A percentile compares a stretch with the other conserved stretches of the same genome.
phyloP scores from a whole-genome alignment of 2,329 filamentous ascomycete species.

The Mollisia scopiformis region DNA sequence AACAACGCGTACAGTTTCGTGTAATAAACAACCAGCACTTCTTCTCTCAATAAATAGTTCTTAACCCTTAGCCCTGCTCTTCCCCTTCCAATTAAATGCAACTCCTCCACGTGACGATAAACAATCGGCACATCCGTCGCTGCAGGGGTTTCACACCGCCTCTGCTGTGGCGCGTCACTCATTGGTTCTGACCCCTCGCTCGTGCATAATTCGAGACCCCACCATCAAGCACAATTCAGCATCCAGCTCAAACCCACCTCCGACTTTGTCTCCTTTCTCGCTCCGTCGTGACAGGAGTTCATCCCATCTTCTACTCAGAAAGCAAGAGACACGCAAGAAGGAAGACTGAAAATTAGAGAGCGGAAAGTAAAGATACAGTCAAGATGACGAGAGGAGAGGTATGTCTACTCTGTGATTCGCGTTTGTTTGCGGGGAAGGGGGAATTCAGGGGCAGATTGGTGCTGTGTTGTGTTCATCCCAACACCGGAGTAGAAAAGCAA shows the following conservation, averaged over 20 bases:
- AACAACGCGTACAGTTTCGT: not conserved
- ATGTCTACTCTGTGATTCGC: constrained; percentile 17
- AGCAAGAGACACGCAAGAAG: not conserved
- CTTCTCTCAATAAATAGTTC: not conserved
- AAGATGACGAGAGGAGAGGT: constrained; percentile 36
- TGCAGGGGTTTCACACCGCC: not conserved
- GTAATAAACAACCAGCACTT: not conserved
- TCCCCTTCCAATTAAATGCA: not conserved
- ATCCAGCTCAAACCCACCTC: not conserved
- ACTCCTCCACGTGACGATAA: not conserved
- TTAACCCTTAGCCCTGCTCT: not conserved
- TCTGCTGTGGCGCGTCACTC: not conserved
- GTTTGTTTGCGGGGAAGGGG: not conserved
- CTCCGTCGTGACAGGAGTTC: not conserved
- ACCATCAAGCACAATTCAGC: not conserved
- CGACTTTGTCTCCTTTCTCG: not conserved
- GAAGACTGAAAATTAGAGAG: not conserved
- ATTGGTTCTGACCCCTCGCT: not conserved
- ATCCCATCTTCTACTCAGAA: not conserved
- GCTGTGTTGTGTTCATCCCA: not conserved
- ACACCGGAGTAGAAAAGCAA: not conserved
- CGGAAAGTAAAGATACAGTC: not conserved
- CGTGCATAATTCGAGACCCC: constrained; percentile 1
- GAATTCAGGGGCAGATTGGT: not conserved
- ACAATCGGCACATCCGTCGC: not conserved